phyloP scores from a whole-genome alignment of 768 basidiomycete species.

The Lentinula aciculospora region DNA sequence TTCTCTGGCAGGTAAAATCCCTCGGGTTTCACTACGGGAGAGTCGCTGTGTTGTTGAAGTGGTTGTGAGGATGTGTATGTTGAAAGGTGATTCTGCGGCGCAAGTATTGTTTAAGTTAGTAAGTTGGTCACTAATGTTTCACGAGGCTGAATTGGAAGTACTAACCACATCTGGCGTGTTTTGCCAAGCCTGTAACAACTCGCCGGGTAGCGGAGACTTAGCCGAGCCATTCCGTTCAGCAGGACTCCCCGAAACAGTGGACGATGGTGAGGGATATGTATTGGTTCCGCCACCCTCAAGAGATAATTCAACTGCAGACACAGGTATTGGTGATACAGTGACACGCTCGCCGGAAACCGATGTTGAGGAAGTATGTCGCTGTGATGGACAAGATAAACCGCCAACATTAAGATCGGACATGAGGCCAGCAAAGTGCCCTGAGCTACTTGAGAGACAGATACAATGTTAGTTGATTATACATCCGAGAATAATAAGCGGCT shows the following conservation, averaged over 20 bases:
- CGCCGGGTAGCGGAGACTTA: not conserved
- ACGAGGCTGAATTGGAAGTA: not conserved
- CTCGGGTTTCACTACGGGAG: not conserved
- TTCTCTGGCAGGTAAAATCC: not conserved
- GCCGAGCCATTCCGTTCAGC: not conserved
- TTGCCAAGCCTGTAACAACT: constrained; percentile 2
- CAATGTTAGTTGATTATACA: constrained; percentile 15
- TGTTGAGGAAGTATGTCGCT: not conserved
- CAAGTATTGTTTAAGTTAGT: not conserved
- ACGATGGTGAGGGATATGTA: constrained; percentile 37
- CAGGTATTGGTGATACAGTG: not conserved
- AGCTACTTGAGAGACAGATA: constrained; percentile 19
- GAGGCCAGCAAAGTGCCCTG: constrained; percentile 33
- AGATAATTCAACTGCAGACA: not conserved
- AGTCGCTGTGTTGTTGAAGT: constrained; percentile 1
- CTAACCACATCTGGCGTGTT: constrained; percentile 2
- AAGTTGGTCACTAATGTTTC: not conserved
- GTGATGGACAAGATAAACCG: constrained; percentile 14
- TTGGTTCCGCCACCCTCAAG: constrained; percentile 12
- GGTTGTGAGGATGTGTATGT: not conserved
- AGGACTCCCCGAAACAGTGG: constrained; percentile 35
- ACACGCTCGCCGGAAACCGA: not conserved
- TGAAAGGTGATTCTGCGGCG: constrained; percentile 6
- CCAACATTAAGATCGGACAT: constrained; percentile 39
- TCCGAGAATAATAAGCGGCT: constrained; percentile 34